These are phyloP conservation scores for Penicillium soppii DNA, from an alignment of 495 filamentous ascomycete species.

Conservation along the genomic window DNA sequence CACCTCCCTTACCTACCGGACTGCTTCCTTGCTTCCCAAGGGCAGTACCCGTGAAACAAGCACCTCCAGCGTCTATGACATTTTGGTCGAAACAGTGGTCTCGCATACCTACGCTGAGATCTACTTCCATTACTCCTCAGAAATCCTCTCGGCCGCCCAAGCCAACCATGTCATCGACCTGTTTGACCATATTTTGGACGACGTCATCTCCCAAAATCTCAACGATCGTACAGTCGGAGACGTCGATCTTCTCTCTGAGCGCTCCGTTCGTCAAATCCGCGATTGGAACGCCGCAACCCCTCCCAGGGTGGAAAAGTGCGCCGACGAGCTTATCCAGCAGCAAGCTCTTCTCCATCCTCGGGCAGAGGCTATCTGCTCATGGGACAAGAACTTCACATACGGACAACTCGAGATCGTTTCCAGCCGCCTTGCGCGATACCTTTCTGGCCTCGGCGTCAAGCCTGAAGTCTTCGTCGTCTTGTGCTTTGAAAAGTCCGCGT, in stretches of 20 bases:
- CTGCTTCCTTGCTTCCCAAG: slow-evolving; percentile 7
- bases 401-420: slow-evolving; percentile 40
- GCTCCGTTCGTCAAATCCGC: slow-evolving; percentile 28
- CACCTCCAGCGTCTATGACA: slow-evolving; percentile 46
- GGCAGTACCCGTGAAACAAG: slow-evolving; percentile 2
- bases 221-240: slow-evolving; percentile 27
- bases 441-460: slow-evolving; percentile 42
- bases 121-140: slow-evolving; percentile 39
- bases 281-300: slow-evolving; percentile 37
- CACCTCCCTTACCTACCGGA: slow-evolving; percentile 45
- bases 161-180: slow-evolving; percentile 39
- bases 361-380: slow-evolving; percentile 42
- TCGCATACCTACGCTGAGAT: slow-evolving; percentile 31
- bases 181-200: slow-evolving; percentile 36
- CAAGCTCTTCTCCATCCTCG: slow-evolving; percentile 31
- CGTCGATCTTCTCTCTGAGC: slow-evolving; percentile 32
- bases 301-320: slow-evolving; percentile 36
- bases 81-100: slow-evolving; percentile 59
- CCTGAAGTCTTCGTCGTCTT: slow-evolving; percentile 50
- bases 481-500: slow-evolving; percentile 58
- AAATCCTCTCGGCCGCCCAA: slow-evolving; percentile 34
- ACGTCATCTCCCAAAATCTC: slow-evolving; percentile 32
- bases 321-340: slow-evolving; percentile 49
- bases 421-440: slow-evolving; percentile 31
- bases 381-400: slow-evolving; percentile 52